These are phyloP conservation scores for Mesembryanthemum crystallinum DNA, from an alignment of 148 eudicot species.

Conservation along the genomic window DNA sequence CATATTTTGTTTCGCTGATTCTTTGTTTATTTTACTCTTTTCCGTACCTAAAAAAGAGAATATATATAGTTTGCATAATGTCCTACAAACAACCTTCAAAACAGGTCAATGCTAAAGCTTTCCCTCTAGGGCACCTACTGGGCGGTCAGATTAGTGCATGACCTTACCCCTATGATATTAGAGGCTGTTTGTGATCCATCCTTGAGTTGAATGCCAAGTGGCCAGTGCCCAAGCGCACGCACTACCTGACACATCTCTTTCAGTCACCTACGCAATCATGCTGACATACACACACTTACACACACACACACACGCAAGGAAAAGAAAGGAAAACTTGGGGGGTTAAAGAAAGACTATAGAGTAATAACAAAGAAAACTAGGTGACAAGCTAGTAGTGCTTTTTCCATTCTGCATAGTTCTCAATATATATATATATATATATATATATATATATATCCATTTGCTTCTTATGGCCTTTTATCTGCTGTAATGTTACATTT, in stretches of 20 bases:
- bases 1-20: too few relatives aligned
- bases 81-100: background rate
- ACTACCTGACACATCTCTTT: background rate
- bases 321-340: background rate
- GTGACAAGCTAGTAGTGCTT: too few relatives aligned
- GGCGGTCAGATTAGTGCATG: background rate
- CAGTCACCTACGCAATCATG: too few relatives aligned
- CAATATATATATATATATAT: too few relatives aligned
- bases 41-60: too few relatives aligned
- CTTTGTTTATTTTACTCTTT: too few relatives aligned
- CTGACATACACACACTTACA: too few relatives aligned
- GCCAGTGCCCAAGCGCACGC: background rate
- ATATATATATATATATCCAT: too few relatives aligned
- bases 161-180: background rate
- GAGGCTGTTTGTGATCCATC: background rate
- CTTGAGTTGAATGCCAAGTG: background rate
- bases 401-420: too few relatives aligned
- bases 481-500: background rate
- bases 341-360: background rate
- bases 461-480: background rate
- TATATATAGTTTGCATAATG: background rate
- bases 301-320: too few relatives aligned
- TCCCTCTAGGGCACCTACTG: background rate
- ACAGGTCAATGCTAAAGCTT: background rate
- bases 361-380: too few relatives aligned